Evolutionary conservation across 805 yeast species (phyloP), one percentile per base, ranked within the genome.

Genomic region (Teunomyces stri): DNA sequence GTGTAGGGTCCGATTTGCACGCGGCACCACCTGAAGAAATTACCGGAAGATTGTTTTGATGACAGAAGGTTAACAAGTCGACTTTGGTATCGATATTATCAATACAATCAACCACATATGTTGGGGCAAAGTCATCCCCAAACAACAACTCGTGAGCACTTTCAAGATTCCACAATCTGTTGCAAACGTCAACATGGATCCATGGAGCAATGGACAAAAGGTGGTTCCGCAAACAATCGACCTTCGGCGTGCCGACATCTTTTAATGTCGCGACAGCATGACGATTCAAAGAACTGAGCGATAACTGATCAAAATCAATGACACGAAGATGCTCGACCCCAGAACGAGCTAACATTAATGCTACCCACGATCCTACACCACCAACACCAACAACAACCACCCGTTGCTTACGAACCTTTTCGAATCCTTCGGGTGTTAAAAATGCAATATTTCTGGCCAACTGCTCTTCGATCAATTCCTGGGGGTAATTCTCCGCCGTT

Each of bases 361-460:
- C 84, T 20, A 85, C 96, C 92, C 97, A 91, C 0, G 97, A 91
- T 2, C 99, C 99, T 35, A 94, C 99, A 49, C 99, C 99, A 49
- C 99, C 99, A 13, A 92, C 94, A 27, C 99, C 99, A 27, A 81
- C 83, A 12, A 92, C 87, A 1, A 89, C 87, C 2, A 91, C 79
- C 47, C 80, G 76, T 59, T 89, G 85, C 10, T 75, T 67, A 46
- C 96, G 81, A 13, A 94, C 79, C 49, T 80, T 81, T 15, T 68
- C 65, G 80, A 90, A 83, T 0, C 97, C 98, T 16, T 84, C 87
- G 44, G 87, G 88, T 10, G 96, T 89, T 22, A 94, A 73, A 62
- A 94, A 94, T 1, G 96, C 97, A 62, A 88, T 86, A 70, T 92
- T 94, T 52, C 99, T 75, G 0, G 98, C 96, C 33, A 92, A 78